A percentile compares a stretch with the other conserved stretches of the same genome.
These are phyloP conservation scores for Lagenidium sp. DNA, from an alignment of 352 stramenopile species.

Conservation along the genomic window DNA sequence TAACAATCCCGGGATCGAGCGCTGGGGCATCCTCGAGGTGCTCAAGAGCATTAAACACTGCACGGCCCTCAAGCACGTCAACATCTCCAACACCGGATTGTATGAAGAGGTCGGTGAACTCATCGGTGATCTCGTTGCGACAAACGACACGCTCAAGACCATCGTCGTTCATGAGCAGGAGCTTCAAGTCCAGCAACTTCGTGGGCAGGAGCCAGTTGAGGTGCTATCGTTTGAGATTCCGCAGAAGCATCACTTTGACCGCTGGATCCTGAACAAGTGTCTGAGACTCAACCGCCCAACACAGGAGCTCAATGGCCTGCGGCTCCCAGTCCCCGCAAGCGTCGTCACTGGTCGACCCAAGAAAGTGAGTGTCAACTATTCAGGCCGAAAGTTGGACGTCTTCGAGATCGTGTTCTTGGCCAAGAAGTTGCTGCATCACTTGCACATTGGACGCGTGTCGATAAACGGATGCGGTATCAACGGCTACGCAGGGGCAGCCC, in stretches of 20 bases:
- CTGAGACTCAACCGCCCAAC: constrained; percentile 53
- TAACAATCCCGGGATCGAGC: constrained; percentile 38
- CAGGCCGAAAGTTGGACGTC: constrained; percentile 26
- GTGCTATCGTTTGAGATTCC: constrained; percentile 20
- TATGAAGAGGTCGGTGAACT: constrained; percentile 47
- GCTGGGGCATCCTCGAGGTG: constrained; percentile 39
- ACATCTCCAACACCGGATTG: constrained; percentile 46
- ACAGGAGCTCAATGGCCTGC: constrained; percentile 44
- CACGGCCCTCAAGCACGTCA: constrained; percentile 38
- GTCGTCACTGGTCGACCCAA: constrained; percentile 2
- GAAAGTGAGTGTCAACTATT: constrained; percentile 44
- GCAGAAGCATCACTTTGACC: constrained; percentile 36
- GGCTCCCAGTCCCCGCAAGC: constrained; percentile 15
- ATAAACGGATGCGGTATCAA: constrained; percentile 57
- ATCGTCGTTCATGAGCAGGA: constrained; percentile 43
- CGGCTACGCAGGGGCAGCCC: constrained; percentile 29
- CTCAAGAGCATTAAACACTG: constrained; percentile 42
- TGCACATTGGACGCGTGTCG: constrained; percentile 37
- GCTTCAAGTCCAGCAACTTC: constrained; percentile 39
- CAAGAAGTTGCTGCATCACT: constrained; percentile 67
- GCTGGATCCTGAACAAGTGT: constrained; percentile 60
- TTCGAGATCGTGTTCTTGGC: constrained; percentile 58
- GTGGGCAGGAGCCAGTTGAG: constrained; percentile 26
- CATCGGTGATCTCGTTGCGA: constrained; percentile 38
- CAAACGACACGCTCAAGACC: constrained; percentile 48